Conservation (phyloP, 306 rosid genomes). For the Cucumis melo region DNA sequence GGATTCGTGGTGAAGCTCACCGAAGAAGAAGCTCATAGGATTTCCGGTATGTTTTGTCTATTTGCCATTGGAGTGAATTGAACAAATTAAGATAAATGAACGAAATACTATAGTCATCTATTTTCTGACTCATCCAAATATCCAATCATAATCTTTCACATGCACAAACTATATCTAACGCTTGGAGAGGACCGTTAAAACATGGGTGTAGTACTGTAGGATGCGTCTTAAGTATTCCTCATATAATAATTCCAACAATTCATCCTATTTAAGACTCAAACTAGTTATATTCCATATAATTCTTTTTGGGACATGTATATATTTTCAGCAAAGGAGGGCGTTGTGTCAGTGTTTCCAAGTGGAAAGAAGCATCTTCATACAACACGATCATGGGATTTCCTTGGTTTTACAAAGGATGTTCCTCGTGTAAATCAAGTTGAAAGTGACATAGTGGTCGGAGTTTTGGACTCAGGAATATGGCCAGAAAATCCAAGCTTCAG, state of each 20-base stretch:
- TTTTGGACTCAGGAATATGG: slow-evolving; percentile 41
- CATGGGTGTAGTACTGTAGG: no score
- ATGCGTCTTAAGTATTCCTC: no score
- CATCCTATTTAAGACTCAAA: neutral
- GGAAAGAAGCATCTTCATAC: slow-evolving; percentile 20
- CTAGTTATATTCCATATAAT: neutral
- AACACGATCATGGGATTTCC: slow-evolving; percentile 48
- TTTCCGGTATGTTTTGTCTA: slow-evolving; percentile 5
- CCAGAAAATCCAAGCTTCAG: slow-evolving; percentile 31
- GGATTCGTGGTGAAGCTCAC: slow-evolving; percentile 26
- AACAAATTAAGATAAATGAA: no score
- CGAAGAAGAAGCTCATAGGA: slow-evolving; percentile 15
- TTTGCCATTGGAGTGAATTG: no score
- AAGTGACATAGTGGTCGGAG: slow-evolving; percentile 28
- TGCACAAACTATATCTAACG: no score
- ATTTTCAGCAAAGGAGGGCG: slow-evolving; percentile 23
- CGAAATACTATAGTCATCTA: no score
- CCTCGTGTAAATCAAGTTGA: slow-evolving; percentile 5
- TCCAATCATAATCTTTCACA: no score
- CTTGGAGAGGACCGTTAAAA: no score
- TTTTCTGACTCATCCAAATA: no score
- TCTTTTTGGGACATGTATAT: neutral
- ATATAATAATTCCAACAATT: no score
- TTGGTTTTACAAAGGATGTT: slow-evolving; percentile 19
- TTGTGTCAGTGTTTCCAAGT: slow-evolving; percentile 37